phyloP scores from a whole-genome alignment of 129 eudicot species.

The Cynara cardunculus region DNA sequence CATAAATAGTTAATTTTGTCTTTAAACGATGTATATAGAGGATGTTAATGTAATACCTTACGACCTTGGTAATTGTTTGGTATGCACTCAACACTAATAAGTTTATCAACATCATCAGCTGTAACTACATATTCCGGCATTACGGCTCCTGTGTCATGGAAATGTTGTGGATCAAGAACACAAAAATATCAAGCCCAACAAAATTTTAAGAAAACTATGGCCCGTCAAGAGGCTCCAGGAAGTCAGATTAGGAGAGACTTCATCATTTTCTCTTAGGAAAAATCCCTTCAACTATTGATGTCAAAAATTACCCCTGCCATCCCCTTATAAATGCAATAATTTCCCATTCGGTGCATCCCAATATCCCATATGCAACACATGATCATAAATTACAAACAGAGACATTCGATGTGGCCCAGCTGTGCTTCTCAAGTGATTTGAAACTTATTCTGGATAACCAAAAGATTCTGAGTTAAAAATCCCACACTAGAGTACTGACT shows the following conservation, averaged over 20 bases:
- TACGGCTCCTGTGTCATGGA: constrained; percentile 61
- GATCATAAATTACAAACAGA: neutral
- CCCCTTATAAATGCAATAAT: constrained; percentile 5
- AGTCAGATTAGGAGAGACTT: neutral
- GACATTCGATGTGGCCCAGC: neutral
- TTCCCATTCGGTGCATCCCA: neutral
- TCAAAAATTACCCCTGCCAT: neutral
- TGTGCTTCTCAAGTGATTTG: neutral
- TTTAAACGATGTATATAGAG: neutral
- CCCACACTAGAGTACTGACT: neutral
- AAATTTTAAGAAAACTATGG: too few relatives aligned
- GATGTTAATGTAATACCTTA: constrained; percentile 50
- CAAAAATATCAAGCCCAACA: neutral
- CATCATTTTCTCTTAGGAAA: neutral
- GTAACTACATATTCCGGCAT: constrained; percentile 91
- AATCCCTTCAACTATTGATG: neutral
- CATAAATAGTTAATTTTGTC: neutral
- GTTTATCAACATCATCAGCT: constrained; percentile 96
- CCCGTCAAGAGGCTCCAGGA: neutral
- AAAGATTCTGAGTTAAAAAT: neutral
- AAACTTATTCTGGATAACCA: neutral
- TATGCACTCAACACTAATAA: constrained; percentile 93
- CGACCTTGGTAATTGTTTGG: constrained; percentile 97
- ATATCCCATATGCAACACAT: neutral
- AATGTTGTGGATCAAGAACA: neutral